phyloP scores from a whole-genome alignment of 1,139 yeast species.

The Blastobotrys apis region DNA sequence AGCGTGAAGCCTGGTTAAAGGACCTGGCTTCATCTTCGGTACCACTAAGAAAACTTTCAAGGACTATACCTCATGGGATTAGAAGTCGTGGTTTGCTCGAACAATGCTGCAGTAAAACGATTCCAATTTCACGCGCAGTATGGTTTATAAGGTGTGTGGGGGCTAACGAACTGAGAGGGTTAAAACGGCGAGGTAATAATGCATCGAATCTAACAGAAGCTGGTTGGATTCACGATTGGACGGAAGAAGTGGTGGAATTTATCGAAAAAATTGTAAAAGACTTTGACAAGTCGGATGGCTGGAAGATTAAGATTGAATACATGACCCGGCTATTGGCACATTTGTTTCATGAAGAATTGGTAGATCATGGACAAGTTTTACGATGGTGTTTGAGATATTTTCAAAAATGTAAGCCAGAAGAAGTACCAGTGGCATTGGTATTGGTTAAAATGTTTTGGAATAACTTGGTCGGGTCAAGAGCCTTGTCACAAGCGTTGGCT shows the following conservation, averaged over 20 bases:
- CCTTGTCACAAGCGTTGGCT: conserved; percentile 30
- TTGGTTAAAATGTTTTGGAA: conserved; percentile 69
- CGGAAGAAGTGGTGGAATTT: conserved; percentile 66
- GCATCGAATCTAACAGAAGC: conserved; percentile 37
- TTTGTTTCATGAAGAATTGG: conserved; percentile 60
- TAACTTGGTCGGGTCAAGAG: conserved; percentile 52
- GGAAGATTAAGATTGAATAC: conserved; percentile 56
- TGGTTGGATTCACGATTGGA: conserved; percentile 84
- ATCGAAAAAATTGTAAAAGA: conserved; percentile 44
- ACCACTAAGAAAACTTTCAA: conserved; percentile 62
- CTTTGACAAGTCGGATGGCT: conserved; percentile 30
- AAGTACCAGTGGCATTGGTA: conserved; percentile 53
- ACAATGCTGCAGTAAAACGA: conserved; percentile 56
- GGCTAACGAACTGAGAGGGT: conserved; percentile 69
- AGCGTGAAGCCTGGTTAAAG: conserved; percentile 76
- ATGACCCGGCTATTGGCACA: conserved; percentile 56
- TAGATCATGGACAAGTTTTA: conserved; percentile 60
- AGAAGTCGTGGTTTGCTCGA: conserved; percentile 69
- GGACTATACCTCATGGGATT: conserved; percentile 89
- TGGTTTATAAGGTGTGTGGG: conserved; percentile 91
- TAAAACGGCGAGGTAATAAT: conserved; percentile 49
- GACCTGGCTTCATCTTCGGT: conserved; percentile 67
- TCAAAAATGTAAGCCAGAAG: conserved; percentile 43
- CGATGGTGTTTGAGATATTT: conserved; percentile 59
- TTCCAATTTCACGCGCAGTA: conserved; percentile 74